Evolutionary conservation across 1,139 yeast species (phyloP).

Genomic region (Maudiozyma humilis): DNA sequence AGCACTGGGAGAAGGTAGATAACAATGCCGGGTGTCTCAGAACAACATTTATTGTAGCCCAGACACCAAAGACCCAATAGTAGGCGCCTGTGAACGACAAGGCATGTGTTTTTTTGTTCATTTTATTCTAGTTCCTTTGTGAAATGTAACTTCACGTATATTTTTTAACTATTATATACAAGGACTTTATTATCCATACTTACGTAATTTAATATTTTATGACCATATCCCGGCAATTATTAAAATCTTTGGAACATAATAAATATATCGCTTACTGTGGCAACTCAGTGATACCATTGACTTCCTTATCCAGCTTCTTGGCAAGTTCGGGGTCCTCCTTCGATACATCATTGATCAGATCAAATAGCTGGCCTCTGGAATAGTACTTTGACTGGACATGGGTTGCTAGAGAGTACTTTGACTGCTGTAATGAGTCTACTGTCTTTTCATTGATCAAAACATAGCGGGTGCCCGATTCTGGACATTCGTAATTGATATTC

Average conservation of each 20-base stretch:
- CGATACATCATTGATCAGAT: conserved; percentile 32
- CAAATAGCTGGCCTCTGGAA: conserved; percentile 35
- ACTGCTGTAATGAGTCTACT: conserved; percentile 32
- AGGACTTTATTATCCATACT: no score
- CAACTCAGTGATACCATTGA: conserved; percentile 14
- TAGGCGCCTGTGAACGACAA: no score
- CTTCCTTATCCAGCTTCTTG: conserved; percentile 27
- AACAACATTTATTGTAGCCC: conserved; percentile 23
- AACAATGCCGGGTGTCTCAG: conserved; percentile 25
- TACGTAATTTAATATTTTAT: no score
- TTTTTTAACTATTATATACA: not conserved
- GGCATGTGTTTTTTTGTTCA: conserved; percentile 1
- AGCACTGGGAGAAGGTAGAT: conserved; percentile 25
- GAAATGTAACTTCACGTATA: not conserved
- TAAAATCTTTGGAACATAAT: no score
- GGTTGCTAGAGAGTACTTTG: conserved; percentile 27
- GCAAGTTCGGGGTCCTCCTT: conserved; percentile 35
- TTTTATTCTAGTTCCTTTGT: no score
- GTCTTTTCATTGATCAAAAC: conserved; percentile 38
- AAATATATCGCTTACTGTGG: conserved; percentile 5
- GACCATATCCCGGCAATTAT: no score
- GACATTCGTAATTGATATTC: conserved; percentile 47
- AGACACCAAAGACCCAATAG: conserved; percentile 18
- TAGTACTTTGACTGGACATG: conserved; percentile 38
- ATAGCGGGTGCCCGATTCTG: conserved; percentile 41